These are phyloP conservation scores for Rhododendron griersonianum DNA, from an alignment of 148 eudicot genomes.

Conservation along the genomic window DNA sequence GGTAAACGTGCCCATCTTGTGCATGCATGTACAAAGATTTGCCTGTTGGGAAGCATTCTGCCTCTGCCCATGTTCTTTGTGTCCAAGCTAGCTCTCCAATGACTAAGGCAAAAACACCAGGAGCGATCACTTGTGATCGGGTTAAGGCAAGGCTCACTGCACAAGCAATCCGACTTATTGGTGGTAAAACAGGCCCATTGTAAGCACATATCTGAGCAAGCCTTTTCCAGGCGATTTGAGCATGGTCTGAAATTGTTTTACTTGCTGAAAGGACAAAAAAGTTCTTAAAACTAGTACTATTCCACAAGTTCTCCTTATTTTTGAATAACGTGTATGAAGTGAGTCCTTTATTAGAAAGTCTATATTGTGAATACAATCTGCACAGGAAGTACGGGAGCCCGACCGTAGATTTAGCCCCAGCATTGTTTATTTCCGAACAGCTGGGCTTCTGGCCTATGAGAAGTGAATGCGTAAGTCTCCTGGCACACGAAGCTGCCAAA, in stretches of 20 bases:
- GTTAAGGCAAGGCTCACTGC: conserved; percentile 66
- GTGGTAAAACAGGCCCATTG: conserved; percentile 36
- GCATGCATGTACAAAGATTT: conserved; percentile 50
- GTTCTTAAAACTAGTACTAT: conserved; percentile 17
- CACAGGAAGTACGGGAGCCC: conserved; percentile 15
- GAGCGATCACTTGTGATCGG: conserved; percentile 59
- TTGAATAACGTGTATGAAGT: conserved; percentile 17
- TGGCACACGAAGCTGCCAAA: conserved; percentile 32
- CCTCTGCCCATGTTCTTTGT: conserved; percentile 40
- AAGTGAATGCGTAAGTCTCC: conserved; percentile 32
- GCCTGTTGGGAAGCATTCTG: conserved; percentile 40
- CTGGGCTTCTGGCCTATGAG: conserved; percentile 32
- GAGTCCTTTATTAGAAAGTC: conserved; percentile 26
- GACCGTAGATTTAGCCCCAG: conserved; percentile 8
- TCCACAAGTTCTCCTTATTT: conserved; percentile 21
- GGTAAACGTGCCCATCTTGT: conserved; percentile 53
- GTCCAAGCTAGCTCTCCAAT: conserved; percentile 52
- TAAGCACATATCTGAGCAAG: conserved; percentile 38
- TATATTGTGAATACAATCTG: conserved; percentile 28
- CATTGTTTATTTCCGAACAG: conserved; percentile 24
- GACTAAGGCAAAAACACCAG: conserved; percentile 60
- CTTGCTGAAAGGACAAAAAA: conserved; percentile 30
- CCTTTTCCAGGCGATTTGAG: conserved; percentile 61
- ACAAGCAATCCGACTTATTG: conserved; percentile 53
- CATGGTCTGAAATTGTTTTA: conserved; percentile 35